Evolutionary conservation across 306 rosid species (phyloP), one percentile per base, ranked within the genome.

Genomic region (Alnus glutinosa): DNA sequence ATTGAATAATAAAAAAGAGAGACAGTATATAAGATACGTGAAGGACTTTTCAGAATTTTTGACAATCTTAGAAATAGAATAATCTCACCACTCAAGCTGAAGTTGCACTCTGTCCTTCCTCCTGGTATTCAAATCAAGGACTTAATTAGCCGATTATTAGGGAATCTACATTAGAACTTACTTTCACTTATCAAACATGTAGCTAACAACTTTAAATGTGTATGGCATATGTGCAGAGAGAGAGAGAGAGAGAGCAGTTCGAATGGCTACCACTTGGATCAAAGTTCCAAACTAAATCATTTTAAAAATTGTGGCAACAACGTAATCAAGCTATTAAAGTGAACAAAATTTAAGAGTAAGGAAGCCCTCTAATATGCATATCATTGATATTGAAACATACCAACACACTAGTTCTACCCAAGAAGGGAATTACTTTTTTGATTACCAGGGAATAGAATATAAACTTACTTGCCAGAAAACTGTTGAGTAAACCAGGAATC

Each of bases 31-130:
- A 42, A 36, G 30, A 78, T 28, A 44, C 34, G 44, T 36, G 52
- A 75, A 63, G 52, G 14, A 68, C 50, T 18, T 76, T 66, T 55
- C 10, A 77, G 64, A 87, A 74, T 75, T 49, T 84, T 61, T 63
- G 58, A 67, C 78, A 61, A 51, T 74, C 81, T 70, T 54, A 52
- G 58, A 74, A 75, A 73, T 72, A 71, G 64, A 71, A 71, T 49
- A 82, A 80, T 78, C 97, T 87, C 87, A 95, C 98, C 97, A 86
- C 82, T 92, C 98, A 74, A 95, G 90, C 88, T 95, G 98, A 80
- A 84, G 97, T 86, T 92, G 97, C 78, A 95, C 98, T 11, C 88
- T 76, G 72, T 91, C 97, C 88, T 95, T 92, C 87, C 72, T 84
- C 74, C 98, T 95, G 76, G 83, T 79, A 87, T 72, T 81, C 70